Evolutionary conservation across 805 yeast genomes (phyloP).

Genomic region (Maudiozyma serrabonitensis): DNA sequence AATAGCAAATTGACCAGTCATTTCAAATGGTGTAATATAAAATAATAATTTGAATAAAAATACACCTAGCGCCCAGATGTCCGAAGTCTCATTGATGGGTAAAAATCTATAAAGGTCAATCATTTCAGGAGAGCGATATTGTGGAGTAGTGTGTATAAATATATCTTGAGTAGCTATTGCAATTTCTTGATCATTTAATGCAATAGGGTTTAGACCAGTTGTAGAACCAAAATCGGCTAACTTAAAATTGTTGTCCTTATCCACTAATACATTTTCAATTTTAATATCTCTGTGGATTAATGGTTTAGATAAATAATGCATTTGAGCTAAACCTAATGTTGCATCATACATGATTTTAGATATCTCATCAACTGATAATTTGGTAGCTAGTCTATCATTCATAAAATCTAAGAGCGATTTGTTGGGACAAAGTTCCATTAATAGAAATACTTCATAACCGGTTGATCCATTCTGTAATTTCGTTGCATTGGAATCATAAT

Average conservation of each 20-base stretch:
- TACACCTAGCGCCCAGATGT: conserved; percentile 95
- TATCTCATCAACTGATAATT: conserved; percentile 67
- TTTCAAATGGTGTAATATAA: conserved; percentile 90
- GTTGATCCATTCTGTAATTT: conserved; percentile 31
- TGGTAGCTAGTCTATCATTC: conserved; percentile 76
- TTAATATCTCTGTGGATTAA: conserved; percentile 88
- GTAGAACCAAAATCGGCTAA: conserved; percentile 93
- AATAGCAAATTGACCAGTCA: conserved; percentile 74
- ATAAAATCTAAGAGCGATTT: conserved; percentile 80
- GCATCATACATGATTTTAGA: conserved; percentile 77
- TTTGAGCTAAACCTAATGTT: conserved; percentile 65
- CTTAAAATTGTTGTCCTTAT: conserved; percentile 58
- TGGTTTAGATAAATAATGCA: conserved; percentile 64
- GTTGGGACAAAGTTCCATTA: conserved; percentile 91
- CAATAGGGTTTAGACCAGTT: conserved; percentile 37
- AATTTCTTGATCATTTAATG: conserved; percentile 68
- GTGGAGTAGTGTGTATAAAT: conserved; percentile 88
- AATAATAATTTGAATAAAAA: conserved; percentile 83
- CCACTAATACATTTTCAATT: conserved; percentile 86
- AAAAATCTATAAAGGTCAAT: conserved; percentile 72
- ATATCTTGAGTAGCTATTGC: conserved; percentile 75
- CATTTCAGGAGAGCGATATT: conserved; percentile 94
- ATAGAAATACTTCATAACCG: conserved; percentile 75
- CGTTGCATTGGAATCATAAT: conserved; percentile 71
- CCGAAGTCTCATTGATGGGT: conserved; percentile 86